Base-by-base conservation (phyloP, 805 yeast species). In the Candida xyloterini region DNA sequence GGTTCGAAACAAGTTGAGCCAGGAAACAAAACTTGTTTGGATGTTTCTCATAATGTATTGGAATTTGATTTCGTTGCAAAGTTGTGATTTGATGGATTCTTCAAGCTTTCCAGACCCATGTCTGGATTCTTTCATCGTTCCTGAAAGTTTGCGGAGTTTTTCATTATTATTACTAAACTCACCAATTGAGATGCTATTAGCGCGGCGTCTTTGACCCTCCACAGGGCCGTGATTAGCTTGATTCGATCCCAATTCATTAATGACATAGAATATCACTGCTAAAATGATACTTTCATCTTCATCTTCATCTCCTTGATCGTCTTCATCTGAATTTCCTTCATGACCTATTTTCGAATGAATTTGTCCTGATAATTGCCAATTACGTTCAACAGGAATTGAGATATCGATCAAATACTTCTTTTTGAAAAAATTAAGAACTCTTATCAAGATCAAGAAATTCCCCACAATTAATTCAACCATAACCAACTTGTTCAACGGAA, bases 401-500 rank as follows among this genome's bases (percentile, higher is more conserved):
- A 50, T 33, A 28, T 55, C 56, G 16, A 51, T 48, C 20, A 59
- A 51, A 28, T 52, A 51, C 34, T 52, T 51, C 31, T 46, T 44
- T 16, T 54, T 55, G 48, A 53, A 55, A 32, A 60, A 62, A 37
- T 63, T 57, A 48, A 76, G 60, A 1, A 73, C 56, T 52, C 74
- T 68, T 25, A 70, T 58, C 49, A 73, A 51, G 3, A 70, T 60
- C 30, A 75, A 50, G 47, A 71, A 73, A 62, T 72, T 72, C 35
- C 74, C 78, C 30, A 74, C 59, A n/a, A 71, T 48, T 20, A 67
- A 55, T 23, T 61, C 64, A 20, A 67, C 55, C 40, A 68, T 56
- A 21, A 60, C 47, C 27, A 62, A 36, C 31, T 64, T 65, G 42
- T 59, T 60, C n/a, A 47, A 40, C 3, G 67, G 66, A 29, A 65